Percentiles rank a stretch among this genome's conserved stretches.
These are phyloP conservation scores for Juglanconis oblonga DNA, from an alignment of 2,329 filamentous ascomycete species.

Conservation along the genomic window DNA sequence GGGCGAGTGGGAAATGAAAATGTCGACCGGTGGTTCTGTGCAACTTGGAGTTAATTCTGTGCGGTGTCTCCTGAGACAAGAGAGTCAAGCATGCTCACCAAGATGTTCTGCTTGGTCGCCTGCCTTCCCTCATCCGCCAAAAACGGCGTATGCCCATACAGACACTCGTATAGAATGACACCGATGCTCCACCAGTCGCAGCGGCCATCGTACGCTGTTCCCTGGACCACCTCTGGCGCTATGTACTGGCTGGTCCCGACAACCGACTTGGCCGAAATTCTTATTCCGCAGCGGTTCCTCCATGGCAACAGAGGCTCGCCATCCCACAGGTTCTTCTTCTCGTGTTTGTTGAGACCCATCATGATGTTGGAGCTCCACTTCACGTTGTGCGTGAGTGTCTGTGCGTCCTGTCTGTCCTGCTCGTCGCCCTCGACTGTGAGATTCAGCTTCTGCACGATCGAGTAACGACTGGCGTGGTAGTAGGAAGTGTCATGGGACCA, in stretches of 20 bases:
- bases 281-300: constrained; percentile 66
- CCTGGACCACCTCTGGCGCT: constrained; percentile 88
- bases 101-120: constrained; percentile 81
- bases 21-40: constrained; percentile 58
- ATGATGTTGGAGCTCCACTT: constrained; percentile 41
- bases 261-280: constrained; percentile 75
- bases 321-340: constrained; percentile 29
- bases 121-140: constrained; percentile 73
- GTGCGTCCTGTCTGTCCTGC: constrained; percentile 59
- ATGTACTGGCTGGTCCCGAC: constrained; percentile 98
- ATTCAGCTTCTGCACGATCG: constrained; percentile 71
- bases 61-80: background rate
- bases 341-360: constrained; percentile 34
- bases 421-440: constrained; percentile 72
- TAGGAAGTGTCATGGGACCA: constrained; percentile 91
- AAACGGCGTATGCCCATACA: constrained; percentile 91
- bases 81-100: constrained; percentile 48
- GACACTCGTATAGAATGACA: constrained; percentile 89
- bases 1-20: constrained; percentile 69
- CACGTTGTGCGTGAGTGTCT: constrained; percentile 32
- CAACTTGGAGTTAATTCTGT: background rate
- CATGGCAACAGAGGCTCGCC: constrained; percentile 61
- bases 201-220: constrained; percentile 81
- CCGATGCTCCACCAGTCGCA: constrained; percentile 98
- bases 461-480: constrained; percentile 79